Evolutionary conservation across 306 rosid species (phyloP).

Genomic region (Lupinus albus): DNA sequence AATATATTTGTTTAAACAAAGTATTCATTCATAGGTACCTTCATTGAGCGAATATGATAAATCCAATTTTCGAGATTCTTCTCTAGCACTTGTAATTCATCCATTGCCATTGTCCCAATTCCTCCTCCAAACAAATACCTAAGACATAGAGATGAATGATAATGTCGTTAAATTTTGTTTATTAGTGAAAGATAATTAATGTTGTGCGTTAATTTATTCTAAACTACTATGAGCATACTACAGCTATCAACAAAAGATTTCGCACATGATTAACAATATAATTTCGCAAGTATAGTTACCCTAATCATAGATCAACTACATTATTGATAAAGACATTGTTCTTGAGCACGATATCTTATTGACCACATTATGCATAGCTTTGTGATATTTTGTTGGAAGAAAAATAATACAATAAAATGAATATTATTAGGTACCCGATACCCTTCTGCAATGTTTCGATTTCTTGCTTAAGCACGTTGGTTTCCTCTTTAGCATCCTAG

Average conservation of each 20-base stretch:
- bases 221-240: neutral
- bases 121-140: conserved; percentile 82
- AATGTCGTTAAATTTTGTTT: too few relatives aligned
- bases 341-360: too few relatives aligned
- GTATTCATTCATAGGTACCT: conserved; percentile 47
- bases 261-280: too few relatives aligned
- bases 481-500: conserved; percentile 73
- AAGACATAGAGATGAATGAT: too few relatives aligned
- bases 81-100: conserved; percentile 49
- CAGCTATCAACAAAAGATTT: neutral
- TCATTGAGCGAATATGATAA: conserved; percentile 73
- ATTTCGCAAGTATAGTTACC: too few relatives aligned
- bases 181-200: neutral
- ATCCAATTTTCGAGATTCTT: conserved; percentile 90
- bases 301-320: too few relatives aligned
- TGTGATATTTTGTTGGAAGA: too few relatives aligned
- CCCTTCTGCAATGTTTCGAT: conserved; percentile 74
- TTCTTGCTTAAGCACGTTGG: conserved; percentile 64
- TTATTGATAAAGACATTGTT: too few relatives aligned
- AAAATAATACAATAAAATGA: too few relatives aligned
- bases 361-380: too few relatives aligned
- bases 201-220: neutral
- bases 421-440: conserved; percentile 53
- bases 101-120: conserved; percentile 46
- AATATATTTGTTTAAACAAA: neutral